Evolutionary conservation across 2,329 filamentous ascomycete species (phyloP).

Genomic region (Coniochaeta hoffmannii): DNA sequence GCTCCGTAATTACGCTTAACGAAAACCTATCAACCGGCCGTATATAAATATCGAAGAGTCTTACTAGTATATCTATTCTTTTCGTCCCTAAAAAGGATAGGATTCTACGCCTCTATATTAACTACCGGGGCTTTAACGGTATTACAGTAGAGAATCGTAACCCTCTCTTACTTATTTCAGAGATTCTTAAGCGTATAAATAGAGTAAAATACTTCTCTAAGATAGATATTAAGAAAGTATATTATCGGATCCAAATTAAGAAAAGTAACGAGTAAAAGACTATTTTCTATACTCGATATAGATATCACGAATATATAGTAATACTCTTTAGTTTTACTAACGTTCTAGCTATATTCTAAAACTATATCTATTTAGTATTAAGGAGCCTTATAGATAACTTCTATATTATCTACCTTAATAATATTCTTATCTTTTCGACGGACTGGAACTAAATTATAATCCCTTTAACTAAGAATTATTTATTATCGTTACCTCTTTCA

Average conservation of each 20-base stretch:
- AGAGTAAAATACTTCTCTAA: constrained; percentile 22
- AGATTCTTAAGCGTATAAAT: constrained; percentile 19
- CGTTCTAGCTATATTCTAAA: constrained; percentile 6
- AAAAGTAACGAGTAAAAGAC: constrained; percentile 22
- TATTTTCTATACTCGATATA: constrained; percentile 16
- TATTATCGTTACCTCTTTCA: not conserved
- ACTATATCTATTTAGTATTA: constrained; percentile 7
- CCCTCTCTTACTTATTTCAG: constrained; percentile 20
- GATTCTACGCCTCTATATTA: constrained; percentile 21
- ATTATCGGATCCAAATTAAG: constrained; percentile 13
- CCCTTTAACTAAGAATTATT: not conserved
- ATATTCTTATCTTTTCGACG: constrained; percentile 6
- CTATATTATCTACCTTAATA: constrained; percentile 7
- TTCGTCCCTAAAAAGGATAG: constrained; percentile 23
- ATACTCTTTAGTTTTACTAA: constrained; percentile 22
- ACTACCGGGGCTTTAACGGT: constrained; percentile 26
- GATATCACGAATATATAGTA: constrained; percentile 20
- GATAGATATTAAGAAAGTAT: constrained; percentile 14
- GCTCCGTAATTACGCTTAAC: no score
- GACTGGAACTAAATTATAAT: not conserved
- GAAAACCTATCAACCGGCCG: not conserved
- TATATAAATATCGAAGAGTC: not conserved
- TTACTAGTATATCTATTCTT: constrained; percentile 12
- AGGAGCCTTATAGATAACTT: constrained; percentile 2
- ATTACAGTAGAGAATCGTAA: constrained; percentile 26